phyloP scores from a whole-genome alignment of 1,284 basidiomycete species.

The Leccinum cinnamomeum region DNA sequence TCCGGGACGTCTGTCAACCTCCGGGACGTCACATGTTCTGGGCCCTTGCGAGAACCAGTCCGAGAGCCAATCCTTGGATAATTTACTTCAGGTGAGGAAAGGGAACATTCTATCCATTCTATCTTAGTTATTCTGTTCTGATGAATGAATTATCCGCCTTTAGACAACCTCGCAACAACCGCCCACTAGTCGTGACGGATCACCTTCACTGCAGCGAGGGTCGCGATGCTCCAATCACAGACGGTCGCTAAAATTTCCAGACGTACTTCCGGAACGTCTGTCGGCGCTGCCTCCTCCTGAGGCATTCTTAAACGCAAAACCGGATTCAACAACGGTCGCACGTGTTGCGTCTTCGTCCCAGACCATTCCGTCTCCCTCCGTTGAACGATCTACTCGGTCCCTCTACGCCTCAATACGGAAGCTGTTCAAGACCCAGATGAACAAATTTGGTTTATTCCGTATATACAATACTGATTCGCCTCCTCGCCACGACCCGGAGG shows the following conservation, averaged over 20 bases:
- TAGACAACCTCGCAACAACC: background rate
- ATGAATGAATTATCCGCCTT: background rate
- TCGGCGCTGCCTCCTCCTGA: background rate
- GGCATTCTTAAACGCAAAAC: background rate
- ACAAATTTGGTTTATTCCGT: background rate
- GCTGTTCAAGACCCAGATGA: background rate
- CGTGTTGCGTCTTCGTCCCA: background rate
- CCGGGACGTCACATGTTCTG: no score
- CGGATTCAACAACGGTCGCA: background rate
- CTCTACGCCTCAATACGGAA: background rate
- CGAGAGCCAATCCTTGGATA: no score
- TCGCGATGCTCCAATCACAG: background rate
- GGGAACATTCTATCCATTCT: no score
- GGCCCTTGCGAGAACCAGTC: no score
- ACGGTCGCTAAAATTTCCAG: background rate
- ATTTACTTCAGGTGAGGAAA: no score
- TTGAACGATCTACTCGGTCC: background rate
- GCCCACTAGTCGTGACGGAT: background rate
- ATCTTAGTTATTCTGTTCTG: background rate
- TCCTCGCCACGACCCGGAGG: background rate
- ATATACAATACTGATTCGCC: background rate
- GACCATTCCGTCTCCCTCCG: background rate
- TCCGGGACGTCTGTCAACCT: no score
- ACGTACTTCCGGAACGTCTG: background rate
- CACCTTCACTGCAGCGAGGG: background rate